phyloP scores from a whole-genome alignment of 345 rosid species.

The Abelmoschus esculentus region DNA sequence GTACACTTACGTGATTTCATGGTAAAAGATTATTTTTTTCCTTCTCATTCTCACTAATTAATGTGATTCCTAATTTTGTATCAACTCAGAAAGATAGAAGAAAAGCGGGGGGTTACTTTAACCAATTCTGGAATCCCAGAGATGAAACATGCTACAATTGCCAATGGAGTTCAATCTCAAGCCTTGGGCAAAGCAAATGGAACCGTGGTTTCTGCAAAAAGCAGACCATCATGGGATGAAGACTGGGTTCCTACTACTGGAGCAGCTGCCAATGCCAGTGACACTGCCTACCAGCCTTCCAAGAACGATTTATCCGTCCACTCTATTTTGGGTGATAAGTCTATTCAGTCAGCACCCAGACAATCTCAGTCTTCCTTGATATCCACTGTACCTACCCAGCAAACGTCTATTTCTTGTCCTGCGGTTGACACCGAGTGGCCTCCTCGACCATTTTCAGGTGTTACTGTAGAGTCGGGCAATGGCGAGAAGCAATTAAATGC shows the following conservation, averaged over 20 bases:
- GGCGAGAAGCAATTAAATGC: constrained; percentile 32
- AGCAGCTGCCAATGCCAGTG: constrained; percentile 20
- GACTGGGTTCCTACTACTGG: constrained; percentile 67
- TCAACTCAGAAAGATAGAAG: constrained; percentile 67
- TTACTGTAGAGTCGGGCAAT: constrained; percentile 22
- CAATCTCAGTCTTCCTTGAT: constrained; percentile 30
- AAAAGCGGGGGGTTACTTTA: constrained; percentile 71
- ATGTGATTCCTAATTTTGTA: constrained; percentile 5
- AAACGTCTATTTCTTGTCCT: constrained; percentile 46
- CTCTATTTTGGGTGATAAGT: constrained; percentile 25
- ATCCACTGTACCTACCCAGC: constrained; percentile 34
- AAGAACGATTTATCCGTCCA: constrained; percentile 18
- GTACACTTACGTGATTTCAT: background rate
- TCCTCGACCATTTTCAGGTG: constrained; percentile 46
- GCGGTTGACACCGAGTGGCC: constrained; percentile 95
- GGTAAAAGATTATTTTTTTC: background rate
- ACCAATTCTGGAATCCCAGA: constrained; percentile 60
- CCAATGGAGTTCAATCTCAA: constrained; percentile 50
- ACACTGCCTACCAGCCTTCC: constrained; percentile 14
- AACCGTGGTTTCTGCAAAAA: constrained; percentile 40
- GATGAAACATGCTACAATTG: constrained; percentile 27
- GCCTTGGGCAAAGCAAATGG: constrained; percentile 34
- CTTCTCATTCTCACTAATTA: background rate
- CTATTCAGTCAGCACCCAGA: constrained; percentile 30
- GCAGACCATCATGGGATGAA: constrained; percentile 71